Conservation (phyloP, 805 yeast genomes). For the Candida tammaniensis region DNA sequence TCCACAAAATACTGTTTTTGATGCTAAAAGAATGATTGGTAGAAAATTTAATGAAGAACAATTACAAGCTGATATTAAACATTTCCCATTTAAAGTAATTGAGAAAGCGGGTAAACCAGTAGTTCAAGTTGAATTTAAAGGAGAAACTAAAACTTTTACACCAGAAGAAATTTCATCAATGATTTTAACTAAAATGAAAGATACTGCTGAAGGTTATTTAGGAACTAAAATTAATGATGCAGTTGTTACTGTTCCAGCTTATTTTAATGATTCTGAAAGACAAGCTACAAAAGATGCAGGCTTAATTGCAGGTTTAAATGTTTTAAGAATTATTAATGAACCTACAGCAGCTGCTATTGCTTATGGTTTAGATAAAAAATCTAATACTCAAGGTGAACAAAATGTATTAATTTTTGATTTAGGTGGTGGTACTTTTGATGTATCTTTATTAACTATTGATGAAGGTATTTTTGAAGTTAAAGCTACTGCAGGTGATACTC, state of each 20-base stretch:
- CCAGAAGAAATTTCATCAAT: constrained; percentile 95
- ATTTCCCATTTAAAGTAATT: constrained; percentile 81
- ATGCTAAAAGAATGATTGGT: constrained; percentile 93
- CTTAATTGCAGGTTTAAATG: constrained; percentile 45
- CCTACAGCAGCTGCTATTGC: constrained; percentile 48
- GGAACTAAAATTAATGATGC: constrained; percentile 71
- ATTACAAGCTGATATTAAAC: constrained; percentile 77
- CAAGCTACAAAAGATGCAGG: constrained; percentile 46
- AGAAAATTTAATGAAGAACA: constrained; percentile 74
- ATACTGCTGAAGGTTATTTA: constrained; percentile 86
- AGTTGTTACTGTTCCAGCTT: constrained; percentile 43
- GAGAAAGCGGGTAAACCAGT: constrained; percentile 83
- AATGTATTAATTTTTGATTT: constrained; percentile 90
- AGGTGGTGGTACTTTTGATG: constrained; percentile 98
- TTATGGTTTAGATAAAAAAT: constrained; percentile 51
- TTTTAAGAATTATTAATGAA: constrained; percentile 42
- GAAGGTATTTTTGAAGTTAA: constrained; percentile 90
- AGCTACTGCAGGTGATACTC: constrained; percentile 96
- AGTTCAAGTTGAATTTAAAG: constrained; percentile 83
- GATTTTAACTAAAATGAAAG: constrained; percentile 90
- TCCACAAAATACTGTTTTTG: constrained; percentile 90
- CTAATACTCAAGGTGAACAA: constrained; percentile 56
- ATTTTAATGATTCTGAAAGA: constrained; percentile 43
- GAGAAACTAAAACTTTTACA: constrained; percentile 81
- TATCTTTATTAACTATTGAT: constrained; percentile 80